Evolutionary conservation across 345 rosid species (phyloP).

Genomic region (Adansonia digitata): DNA sequence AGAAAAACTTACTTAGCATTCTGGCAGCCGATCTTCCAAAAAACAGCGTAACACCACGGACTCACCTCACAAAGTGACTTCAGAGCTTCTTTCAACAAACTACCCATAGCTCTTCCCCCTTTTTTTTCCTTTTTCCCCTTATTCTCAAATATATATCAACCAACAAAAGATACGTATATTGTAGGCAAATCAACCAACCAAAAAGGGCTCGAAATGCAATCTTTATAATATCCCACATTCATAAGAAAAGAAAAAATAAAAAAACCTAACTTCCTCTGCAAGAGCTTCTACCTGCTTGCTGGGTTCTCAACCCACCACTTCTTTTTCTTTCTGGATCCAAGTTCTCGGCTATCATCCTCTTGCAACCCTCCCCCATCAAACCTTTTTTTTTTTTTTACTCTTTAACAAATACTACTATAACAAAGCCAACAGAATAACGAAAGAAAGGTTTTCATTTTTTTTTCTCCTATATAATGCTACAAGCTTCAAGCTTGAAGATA

Average conservation of each 20-base stretch:
- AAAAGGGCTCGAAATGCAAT: slow-evolving; percentile 12
- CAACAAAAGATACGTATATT: neutral
- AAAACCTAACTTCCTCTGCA: slow-evolving; percentile 93
- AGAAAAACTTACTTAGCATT: slow-evolving; percentile 59
- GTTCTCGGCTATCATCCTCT: slow-evolving; percentile 54
- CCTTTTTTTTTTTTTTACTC: neutral
- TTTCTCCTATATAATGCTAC: slow-evolving; percentile 34
- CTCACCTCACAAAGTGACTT: slow-evolving; percentile 64
- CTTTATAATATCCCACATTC: slow-evolving; percentile 1
- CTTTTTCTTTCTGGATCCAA: slow-evolving; percentile 95
- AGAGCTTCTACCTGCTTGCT: slow-evolving; percentile 97
- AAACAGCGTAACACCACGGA: slow-evolving; percentile 88
- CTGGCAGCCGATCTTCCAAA: slow-evolving; percentile 95
- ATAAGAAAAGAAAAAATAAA: slow-evolving; percentile 16
- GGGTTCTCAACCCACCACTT: slow-evolving; percentile 89
- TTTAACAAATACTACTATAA: neutral
- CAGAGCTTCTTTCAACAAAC: slow-evolving; percentile 67
- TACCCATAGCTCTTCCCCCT: slow-evolving; percentile 47
- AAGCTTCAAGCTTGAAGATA: slow-evolving; percentile 43
- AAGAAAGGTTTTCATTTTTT: neutral
- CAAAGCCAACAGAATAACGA: neutral
- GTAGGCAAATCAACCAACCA: slow-evolving; percentile 22
- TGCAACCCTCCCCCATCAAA: slow-evolving; percentile 51
- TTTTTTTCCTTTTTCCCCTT: neutral
- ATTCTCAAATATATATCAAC: slow-evolving; percentile 8